Base-by-base conservation (phyloP, 169 alveolate species). In the Eimeria sp. region DNA sequence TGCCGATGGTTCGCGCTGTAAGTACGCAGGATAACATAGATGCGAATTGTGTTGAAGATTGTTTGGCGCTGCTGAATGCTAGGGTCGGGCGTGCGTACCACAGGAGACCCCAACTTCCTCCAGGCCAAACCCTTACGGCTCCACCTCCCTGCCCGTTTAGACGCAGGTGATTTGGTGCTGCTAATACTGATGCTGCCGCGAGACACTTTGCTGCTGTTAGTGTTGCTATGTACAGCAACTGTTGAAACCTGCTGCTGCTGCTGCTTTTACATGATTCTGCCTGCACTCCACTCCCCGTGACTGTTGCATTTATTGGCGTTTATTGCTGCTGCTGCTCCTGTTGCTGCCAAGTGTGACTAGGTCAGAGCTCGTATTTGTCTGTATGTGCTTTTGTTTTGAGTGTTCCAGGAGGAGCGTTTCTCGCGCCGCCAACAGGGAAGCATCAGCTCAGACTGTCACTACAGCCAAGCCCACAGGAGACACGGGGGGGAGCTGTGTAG, bases 41-140 rank as follows among this genome's bases (percentile, higher is more conserved):
- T 2, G 78, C 76, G 54, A 84, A 49, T 57, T 84, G 92, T 84
- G 54, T 84, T 57, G 92, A 84, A 11, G 92, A 84, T 20, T 84
- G 92, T 40, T 57, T 84, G 40, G 75, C 49, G 57, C 20, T 84
- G 18, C 34, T 49, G n/a, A 84, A 84, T 57, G 92, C 63, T 7
- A 84, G 76, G 27, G 92, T 84, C 54, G 92, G 92, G 4, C 92
- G 75, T 22, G 54, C 30, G 34, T 84, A 84, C 18, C 34, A 34
- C 0, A 49, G 76, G 78, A 84, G 92, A 34, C 92, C 92, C 57
- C 20, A 84, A 0, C 3, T 84, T 1, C 76, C 57, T 16, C 73
- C 92, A 20, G 75, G 67, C 6, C 57, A 49, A 57, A 54, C 92
- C 92, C 70, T 54, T 54, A 30, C 57, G 30, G 70, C 49, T 65